Conservation (phyloP, 1,284 basidiomycete species). For the Austroboletus novae-zelandiae region DNA sequence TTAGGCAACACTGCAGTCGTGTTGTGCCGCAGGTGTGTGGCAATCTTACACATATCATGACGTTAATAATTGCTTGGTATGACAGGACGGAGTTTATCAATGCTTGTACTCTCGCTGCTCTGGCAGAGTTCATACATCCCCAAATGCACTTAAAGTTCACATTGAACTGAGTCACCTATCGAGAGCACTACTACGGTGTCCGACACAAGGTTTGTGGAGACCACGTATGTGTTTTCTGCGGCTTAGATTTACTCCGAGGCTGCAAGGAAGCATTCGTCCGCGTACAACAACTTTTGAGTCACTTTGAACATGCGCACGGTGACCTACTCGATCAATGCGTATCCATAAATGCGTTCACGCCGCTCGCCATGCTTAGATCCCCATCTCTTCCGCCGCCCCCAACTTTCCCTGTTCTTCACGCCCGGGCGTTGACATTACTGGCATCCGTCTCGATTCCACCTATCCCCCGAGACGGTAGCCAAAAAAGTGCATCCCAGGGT, state of each 20-base stretch:
- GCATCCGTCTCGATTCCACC: conserved; percentile 13
- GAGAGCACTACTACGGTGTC: conserved; percentile 26
- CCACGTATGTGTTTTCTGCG: neutral
- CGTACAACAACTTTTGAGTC: conserved; percentile 22
- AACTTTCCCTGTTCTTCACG: conserved; percentile 11
- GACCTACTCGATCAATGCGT: conserved; percentile 18
- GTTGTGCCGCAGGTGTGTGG: conserved; percentile 16
- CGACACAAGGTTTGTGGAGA: conserved; percentile 19
- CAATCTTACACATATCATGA: neutral
- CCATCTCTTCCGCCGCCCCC: conserved; percentile 22
- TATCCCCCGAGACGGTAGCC: conserved; percentile 8
- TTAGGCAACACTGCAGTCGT: conserved; percentile 25
- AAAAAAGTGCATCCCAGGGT: conserved; percentile 10
- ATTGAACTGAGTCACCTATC: conserved; percentile 33
- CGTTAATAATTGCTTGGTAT: neutral
- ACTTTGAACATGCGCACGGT: conserved; percentile 23
- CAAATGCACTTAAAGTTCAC: conserved; percentile 19
- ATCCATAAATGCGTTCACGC: conserved; percentile 14
- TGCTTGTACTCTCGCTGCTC: conserved; percentile 29
- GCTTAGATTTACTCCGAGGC: conserved; percentile 12
- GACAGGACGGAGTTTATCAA: conserved; percentile 27
- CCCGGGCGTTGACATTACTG: conserved; percentile 3
- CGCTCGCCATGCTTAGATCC: conserved; percentile 18
- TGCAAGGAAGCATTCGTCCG: conserved; percentile 28
- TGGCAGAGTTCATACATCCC: conserved; percentile 24